These are phyloP conservation scores for Ogataea salicorniae DNA, from an alignment of 805 yeast species.

Conservation along the genomic window DNA sequence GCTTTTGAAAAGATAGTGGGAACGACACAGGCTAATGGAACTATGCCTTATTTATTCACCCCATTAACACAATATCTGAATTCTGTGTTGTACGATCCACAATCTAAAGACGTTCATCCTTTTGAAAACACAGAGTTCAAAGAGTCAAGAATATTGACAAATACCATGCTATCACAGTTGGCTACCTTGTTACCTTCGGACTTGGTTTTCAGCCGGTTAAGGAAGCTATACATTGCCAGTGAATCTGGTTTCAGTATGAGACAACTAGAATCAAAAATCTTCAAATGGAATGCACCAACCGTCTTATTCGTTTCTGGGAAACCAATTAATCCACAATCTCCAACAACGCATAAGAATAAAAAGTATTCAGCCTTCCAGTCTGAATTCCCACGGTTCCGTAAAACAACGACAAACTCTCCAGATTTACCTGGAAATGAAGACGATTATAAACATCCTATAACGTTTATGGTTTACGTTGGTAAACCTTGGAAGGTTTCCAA, in stretches of 20 bases:
- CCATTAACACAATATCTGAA: conserved; percentile 42
- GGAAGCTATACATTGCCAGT: conserved; percentile 65
- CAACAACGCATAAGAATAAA: conserved; percentile 27
- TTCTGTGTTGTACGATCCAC: conserved; percentile 30
- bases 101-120: background rate
- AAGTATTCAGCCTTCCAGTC: conserved; percentile 48
- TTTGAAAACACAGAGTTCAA: conserved; percentile 3
- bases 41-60: conserved; percentile 39
- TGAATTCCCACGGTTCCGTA: conserved; percentile 40
- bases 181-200: conserved; percentile 34
- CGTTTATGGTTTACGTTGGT: conserved; percentile 59
- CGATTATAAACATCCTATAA: conserved; percentile 33
- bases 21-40: conserved; percentile 11
- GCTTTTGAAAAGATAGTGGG: conserved; percentile 33
- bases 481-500: conserved; percentile 77
- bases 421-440: conserved; percentile 23
- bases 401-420: conserved; percentile 9
- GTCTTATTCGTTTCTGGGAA: conserved; percentile 65
- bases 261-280: conserved; percentile 74
- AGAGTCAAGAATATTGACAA: conserved; percentile 36
- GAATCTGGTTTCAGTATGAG: conserved; percentile 84
- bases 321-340: conserved; percentile 34
- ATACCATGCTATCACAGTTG: conserved; percentile 33
- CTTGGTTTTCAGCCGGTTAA: conserved; percentile 41
- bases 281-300: conserved; percentile 90